Evolutionary conservation across 2,329 filamentous ascomycete species (phyloP).

Genomic region (Pseudogymnoascus sp.): DNA sequence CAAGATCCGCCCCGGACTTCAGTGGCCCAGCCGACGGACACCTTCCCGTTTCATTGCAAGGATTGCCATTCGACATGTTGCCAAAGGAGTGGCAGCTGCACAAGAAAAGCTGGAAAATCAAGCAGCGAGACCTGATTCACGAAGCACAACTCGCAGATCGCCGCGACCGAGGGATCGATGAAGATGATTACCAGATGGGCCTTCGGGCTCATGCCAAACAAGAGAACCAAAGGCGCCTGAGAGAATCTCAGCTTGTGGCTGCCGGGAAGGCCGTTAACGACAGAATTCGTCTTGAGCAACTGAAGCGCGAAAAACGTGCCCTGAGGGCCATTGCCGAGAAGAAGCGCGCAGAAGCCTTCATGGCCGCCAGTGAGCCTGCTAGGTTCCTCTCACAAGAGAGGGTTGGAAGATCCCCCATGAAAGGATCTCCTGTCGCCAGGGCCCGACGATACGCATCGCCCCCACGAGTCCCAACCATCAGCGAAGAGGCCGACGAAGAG

Average conservation of each 20-base stretch:
- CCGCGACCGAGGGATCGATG: neutral
- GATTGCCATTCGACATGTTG: neutral
- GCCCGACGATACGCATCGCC: neutral
- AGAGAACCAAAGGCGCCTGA: neutral
- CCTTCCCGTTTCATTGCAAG: neutral
- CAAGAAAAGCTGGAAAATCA: neutral
- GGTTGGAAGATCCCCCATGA: neutral
- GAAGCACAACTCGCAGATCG: neutral
- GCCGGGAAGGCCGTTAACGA: neutral
- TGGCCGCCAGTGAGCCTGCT: neutral
- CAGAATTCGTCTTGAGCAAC: neutral
- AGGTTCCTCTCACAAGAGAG: neutral
- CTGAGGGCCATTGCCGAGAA: neutral
- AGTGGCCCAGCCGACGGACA: neutral
- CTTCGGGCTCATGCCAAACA: neutral
- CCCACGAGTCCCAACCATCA: neutral
- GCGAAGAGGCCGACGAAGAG: neutral
- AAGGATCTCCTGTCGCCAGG: neutral
- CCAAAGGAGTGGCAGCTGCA: neutral
- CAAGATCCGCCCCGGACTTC: neutral
- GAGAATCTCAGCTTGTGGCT: neutral
- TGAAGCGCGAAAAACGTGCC: neutral
- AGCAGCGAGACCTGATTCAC: neutral
- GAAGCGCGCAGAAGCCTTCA: neutral
- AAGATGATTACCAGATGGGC: neutral